Base-by-base conservation (phyloP, 768 basidiomycete genomes). In the Boletellus emodensis region DNA sequence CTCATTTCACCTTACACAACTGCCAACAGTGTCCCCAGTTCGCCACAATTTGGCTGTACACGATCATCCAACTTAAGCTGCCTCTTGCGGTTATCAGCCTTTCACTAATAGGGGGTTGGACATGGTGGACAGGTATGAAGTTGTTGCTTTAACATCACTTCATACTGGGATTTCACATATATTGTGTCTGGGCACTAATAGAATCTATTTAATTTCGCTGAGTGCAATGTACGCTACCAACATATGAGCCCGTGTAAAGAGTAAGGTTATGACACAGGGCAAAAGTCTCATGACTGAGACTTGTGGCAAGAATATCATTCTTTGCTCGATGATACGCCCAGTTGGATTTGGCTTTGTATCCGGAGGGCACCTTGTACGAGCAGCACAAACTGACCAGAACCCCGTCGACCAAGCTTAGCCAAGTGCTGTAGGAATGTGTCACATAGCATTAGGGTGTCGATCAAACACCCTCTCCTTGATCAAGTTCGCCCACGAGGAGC, bases 301-400 rank as follows among this genome's bases (percentile, higher is more conserved):
- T 18, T 33, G 26, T 3, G 22, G 45, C 36, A 36, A 43, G 22
- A 12, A 40, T 22, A 11, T 71, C 48, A 48, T 71, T 87, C 35
- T 87, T 59, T 78, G 87, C 85, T 84, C 83, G 80, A 84, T 73
- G 67, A 88, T 88, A 88, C 86, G 83, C 86, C 85, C 69, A 48
- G 51, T 75, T 77, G 78, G 78, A 73, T 77, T 76, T 71, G 70
- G 61, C 61, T 75, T 86, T 75, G 63, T 53, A 72, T 78, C 81
- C 77, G 77, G 59, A 71, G 64, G 84, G 86, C 84, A 88, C 86
- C 86, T 87, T 84, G 32, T 83, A 82, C 79, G 73, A 85, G 87
- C 87, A 79, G 41, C 11, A 30, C 37, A 46, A 6, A 40, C 35
- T 39, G 17, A 15, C 18, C 18, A 33, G 12, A 13, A 34, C 20